Conservation (phyloP, 768 basidiomycete species). For the Phaeolepiota aurea region DNA sequence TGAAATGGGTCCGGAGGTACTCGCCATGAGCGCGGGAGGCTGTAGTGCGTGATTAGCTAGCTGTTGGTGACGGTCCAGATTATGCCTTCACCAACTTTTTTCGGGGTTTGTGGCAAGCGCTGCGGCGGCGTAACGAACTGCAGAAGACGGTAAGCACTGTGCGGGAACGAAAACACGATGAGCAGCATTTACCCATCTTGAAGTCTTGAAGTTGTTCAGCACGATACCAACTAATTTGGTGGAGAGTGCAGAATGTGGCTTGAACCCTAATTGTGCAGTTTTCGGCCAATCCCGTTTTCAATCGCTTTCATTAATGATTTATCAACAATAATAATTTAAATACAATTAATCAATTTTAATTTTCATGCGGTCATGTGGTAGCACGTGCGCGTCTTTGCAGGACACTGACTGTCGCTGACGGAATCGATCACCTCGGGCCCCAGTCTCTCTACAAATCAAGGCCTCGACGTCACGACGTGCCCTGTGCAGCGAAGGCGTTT, state of each 20-base stretch:
- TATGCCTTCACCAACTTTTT: constrained; percentile 62
- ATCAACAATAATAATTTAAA: too few relatives aligned
- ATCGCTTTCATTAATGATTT: not conserved
- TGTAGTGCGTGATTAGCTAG: constrained; percentile 24
- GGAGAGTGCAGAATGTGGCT: constrained; percentile 26
- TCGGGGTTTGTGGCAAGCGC: constrained; percentile 86
- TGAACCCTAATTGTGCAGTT: constrained; percentile 37
- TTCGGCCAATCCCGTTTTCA: not conserved
- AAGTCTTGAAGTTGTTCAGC: constrained; percentile 44
- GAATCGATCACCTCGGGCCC: too few relatives aligned
- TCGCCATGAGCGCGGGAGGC: constrained; percentile 91
- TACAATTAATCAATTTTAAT: too few relatives aligned
- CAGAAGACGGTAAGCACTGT: constrained; percentile 12
- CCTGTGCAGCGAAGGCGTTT: too few relatives aligned
- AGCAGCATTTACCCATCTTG: constrained; percentile 55
- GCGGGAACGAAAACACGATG: constrained; percentile 7
- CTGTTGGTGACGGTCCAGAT: not conserved
- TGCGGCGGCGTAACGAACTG: constrained; percentile 93
- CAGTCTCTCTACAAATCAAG: too few relatives aligned
- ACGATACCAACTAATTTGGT: constrained; percentile 20
- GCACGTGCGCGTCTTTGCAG: too few relatives aligned
- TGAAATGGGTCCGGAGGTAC: constrained; percentile 99
- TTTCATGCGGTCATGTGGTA: too few relatives aligned
- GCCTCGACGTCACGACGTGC: too few relatives aligned
- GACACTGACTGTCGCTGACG: not conserved